Evolutionary conservation across 768 basidiomycete genomes (phyloP).

Genomic region (Mycena leptocephala): DNA sequence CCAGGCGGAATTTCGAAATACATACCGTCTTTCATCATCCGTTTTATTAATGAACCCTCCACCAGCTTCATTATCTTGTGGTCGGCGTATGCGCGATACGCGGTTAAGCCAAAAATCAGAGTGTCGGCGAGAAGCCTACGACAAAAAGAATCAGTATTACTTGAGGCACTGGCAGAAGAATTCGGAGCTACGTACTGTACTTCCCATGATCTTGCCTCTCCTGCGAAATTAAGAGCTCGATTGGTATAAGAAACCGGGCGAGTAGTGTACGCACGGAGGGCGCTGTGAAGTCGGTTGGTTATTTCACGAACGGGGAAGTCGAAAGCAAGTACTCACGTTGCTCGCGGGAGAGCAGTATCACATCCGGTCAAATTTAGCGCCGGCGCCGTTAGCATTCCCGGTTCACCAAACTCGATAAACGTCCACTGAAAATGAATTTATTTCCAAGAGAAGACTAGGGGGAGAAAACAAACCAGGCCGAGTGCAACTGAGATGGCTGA

Average conservation of each 20-base stretch:
- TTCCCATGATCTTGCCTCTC: slow-evolving; percentile 3
- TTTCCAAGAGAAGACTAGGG: neutral
- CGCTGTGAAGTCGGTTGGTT: neutral
- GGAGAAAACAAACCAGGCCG: neutral
- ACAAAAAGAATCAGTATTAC: neutral
- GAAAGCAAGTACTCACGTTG: neutral
- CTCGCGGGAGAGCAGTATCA: slow-evolving; percentile 1
- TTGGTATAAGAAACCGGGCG: neutral
- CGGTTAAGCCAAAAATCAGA: neutral
- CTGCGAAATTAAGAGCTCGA: neutral
- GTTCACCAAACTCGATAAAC: neutral
- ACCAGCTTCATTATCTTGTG: neutral
- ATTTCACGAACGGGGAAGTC: neutral
- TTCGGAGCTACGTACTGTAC: neutral
- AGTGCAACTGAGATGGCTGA: neutral
- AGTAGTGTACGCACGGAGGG: neutral
- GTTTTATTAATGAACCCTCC: slow-evolving; percentile 2
- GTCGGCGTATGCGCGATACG: neutral
- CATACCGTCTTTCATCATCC: slow-evolving; percentile 5
- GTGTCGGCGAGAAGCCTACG: neutral
- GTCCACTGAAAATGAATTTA: neutral
- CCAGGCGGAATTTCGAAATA: neutral
- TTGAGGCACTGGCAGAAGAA: neutral
- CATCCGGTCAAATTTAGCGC: neutral
- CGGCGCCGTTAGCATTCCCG: slow-evolving; percentile 3